These are phyloP conservation scores for Catenaria anguillulae DNA, from an alignment of 371 early-diverging fungal genomes.

Conservation along the genomic window DNA sequence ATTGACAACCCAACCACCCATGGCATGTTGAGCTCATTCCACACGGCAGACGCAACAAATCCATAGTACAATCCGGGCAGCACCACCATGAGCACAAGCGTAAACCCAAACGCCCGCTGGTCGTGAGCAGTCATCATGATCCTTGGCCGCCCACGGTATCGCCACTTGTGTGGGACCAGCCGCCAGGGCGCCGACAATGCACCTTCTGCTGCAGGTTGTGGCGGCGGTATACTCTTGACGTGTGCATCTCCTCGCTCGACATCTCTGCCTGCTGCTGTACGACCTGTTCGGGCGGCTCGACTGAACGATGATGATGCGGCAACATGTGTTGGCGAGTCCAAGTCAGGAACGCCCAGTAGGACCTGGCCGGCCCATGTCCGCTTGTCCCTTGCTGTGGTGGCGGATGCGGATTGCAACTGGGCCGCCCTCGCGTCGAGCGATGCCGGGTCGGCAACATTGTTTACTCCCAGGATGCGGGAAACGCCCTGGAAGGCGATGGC, in stretches of 20 bases:
- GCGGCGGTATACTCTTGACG: no score
- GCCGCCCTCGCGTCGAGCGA: not conserved
- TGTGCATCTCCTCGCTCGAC: no score
- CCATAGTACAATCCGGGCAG: not conserved
- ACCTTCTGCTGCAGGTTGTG: no score
- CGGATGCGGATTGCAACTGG: no score
- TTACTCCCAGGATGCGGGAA: not conserved
- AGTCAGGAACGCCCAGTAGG: no score
- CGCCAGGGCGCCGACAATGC: no score
- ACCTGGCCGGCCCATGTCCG: not conserved
- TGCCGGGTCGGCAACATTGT: not conserved
- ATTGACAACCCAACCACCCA: not conserved
- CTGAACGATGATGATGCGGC: not conserved
- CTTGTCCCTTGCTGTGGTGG: no score
- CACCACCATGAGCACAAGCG: not conserved
- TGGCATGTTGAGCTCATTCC: not conserved
- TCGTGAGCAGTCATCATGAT: not conserved
- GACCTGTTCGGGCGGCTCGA: no score
- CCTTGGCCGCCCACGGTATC: not conserved
- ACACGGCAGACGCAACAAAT: not conserved
- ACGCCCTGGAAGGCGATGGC: constrained; percentile 2
- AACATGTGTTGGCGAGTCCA: no score
- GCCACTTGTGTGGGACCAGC: no score
- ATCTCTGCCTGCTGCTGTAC: no score
- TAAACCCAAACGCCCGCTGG: not conserved